Evolutionary conservation across 345 rosid genomes (phyloP).

Genomic region (Eucalyptus curtisii): DNA sequence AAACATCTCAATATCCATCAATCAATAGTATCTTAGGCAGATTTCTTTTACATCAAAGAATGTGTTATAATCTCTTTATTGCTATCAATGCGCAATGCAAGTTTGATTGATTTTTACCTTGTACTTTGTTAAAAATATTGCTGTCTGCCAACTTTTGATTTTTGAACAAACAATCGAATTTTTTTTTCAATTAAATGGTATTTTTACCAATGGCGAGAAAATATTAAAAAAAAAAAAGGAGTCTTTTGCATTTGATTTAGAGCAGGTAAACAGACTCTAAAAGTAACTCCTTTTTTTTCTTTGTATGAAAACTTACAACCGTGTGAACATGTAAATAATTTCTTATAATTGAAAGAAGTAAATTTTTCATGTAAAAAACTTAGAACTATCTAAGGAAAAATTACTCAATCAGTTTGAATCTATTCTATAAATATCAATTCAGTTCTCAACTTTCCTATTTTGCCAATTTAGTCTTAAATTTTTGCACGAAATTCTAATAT

Average conservation of each 20-base stretch:
- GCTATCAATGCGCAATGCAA: not conserved
- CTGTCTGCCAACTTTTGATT: not conserved
- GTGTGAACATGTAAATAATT: not conserved
- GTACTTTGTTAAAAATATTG: not conserved
- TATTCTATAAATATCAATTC: rapidly evolving
- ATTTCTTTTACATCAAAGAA: not conserved
- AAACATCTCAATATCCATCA: not conserved
- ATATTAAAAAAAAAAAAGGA: not conserved
- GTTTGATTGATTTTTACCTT: not conserved
- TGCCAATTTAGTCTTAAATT: not conserved
- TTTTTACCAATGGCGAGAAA: not conserved
- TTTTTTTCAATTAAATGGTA: not conserved
- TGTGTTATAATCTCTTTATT: not conserved
- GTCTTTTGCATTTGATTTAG: not conserved
- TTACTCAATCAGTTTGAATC: not conserved
- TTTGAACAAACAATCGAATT: not conserved
- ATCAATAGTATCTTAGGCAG: not conserved
- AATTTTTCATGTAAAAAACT: not conserved
- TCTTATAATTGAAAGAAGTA: not conserved
- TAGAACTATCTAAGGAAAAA: not conserved
- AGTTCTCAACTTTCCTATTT: not conserved
- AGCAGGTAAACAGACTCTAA: not conserved
- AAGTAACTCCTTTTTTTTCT: not conserved
- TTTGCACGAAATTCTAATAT: rapidly evolving
- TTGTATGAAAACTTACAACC: not conserved